Evolutionary conservation across 2,329 filamentous ascomycete species (phyloP).

Genomic region (Elsinoe batatas): DNA sequence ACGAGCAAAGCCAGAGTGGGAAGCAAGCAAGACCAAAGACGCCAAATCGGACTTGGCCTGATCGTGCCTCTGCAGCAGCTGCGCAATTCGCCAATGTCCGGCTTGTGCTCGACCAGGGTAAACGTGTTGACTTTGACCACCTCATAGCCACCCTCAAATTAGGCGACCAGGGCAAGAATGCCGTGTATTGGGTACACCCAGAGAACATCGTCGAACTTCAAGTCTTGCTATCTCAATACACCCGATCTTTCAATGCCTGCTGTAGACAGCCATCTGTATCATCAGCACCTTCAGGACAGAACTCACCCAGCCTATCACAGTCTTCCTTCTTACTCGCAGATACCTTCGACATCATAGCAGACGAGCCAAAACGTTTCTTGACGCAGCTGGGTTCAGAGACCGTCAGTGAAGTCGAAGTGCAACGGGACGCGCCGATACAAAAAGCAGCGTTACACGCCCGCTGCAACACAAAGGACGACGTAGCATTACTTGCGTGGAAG

Average conservation of each 20-base stretch:
- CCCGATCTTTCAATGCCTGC: constrained; percentile 29
- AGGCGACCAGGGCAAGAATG: constrained; percentile 36
- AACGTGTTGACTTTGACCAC: constrained; percentile 41
- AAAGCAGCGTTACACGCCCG: constrained; percentile 21
- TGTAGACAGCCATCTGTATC: constrained; percentile 1
- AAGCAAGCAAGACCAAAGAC: constrained; percentile 14
- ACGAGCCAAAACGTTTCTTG: constrained; percentile 15
- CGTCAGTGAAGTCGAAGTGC: constrained; percentile 30
- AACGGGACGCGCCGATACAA: constrained; percentile 22
- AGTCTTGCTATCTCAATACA: constrained; percentile 41
- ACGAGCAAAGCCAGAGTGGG: constrained; percentile 25
- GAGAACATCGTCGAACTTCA: constrained; percentile 47
- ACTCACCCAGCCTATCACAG: not conserved
- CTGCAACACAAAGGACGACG: constrained; percentile 25
- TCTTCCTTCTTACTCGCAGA: constrained; percentile 9
- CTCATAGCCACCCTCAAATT: constrained; percentile 39
- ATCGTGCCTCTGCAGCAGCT: not conserved
- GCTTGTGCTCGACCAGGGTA: constrained; percentile 30
- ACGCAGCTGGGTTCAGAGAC: constrained; percentile 13
- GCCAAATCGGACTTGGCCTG: constrained; percentile 14
- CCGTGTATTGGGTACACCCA: constrained; percentile 45
- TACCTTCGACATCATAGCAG: constrained; percentile 13
- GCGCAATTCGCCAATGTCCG: constrained; percentile 30
- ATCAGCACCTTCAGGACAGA: not conserved
- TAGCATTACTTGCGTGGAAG: constrained; percentile 20